Evolutionary conservation across 2,329 filamentous ascomycete species (phyloP), one percentile per base, ranked within the genome.

Genomic region (Teratosphaeria gauchensis): DNA sequence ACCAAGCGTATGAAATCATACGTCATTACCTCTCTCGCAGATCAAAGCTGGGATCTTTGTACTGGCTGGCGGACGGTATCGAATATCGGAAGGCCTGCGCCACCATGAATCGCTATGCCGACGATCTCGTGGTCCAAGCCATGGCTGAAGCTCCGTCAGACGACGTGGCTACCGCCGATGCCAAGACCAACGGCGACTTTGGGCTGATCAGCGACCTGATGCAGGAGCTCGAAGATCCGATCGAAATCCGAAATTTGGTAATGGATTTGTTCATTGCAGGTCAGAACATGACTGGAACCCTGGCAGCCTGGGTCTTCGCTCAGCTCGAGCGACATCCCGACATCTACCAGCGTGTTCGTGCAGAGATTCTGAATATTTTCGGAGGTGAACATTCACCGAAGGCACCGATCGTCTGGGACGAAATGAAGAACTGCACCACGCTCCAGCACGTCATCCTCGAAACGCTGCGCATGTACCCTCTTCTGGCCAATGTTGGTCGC

Each of bases 221-320:
- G 3, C 72, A 71, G 58, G 70, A 75, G 60, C 76, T 75, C 1
- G 69, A 65, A 1, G 74, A 78, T 59, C 73, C 72, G 51, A 68
- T 69, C 58, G 60, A 71, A 21, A 68, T 78, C 9, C 69, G 75
- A 3, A 71, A 74, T 53, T 72, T 77, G 56, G 66, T 77, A 7
- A 71, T 78, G 64, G 77, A 78, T 60, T 71, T 78, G 19, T 64
- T 78, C 53, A 63, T 83, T 0, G 82, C 81, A 0, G 82, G 82
- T 1, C 74, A 82, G 16, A 82, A 85, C 63, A 84, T 82, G 0
- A 84, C 80, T 0, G 82, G 80, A 0, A 75, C 75, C 53, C 73
- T 79, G 9, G 68, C 83, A n/a, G 68, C 62, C 51, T 65, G 73
- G 63, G 52, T 73, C 32, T 64, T 75, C 56, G 74, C 68, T 48